Evolutionary conservation across 768 basidiomycete species (phyloP), one percentile per base, ranked within the genome.

Genomic region (Tricholoma terreum): DNA sequence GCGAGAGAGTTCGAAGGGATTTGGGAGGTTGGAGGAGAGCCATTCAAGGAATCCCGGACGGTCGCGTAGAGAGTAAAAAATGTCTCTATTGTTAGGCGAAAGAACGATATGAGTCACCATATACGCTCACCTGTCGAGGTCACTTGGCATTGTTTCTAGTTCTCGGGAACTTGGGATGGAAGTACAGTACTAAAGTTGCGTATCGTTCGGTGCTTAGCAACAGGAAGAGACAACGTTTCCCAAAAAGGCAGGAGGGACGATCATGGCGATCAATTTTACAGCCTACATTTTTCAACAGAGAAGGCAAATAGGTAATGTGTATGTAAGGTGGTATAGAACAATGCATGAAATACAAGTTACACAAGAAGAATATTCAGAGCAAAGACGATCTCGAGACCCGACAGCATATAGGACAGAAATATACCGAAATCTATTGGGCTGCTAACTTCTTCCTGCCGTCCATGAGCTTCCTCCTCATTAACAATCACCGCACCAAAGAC

Each of bases 401-500:
- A 46, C 45, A 27, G 24, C 45, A 49, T 31, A 49, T 15, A 17
- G n/a, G 15, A 49, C 46, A 49, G 30, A 48, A 49, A 49, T n/a
- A 48, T 30, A 31, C 27, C 5, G 46, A 49, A 49, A 46, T 46
- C 43, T 49, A 30, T 17, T 30, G 12, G 24, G 45, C 6, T 6
- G 24, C 6, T 14, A 5, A 46, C 27, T 12, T 24, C n/a, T 46
- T 24, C 21, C 14, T 14, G 2, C 22, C 7, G 14, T 49, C 27
- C 2, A 45, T 45, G 9, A 9, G 21, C 36, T 6, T 38, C 17
- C 4, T 27, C 52, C 27, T 45, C 54, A 52, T 11, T 34, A 46
- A 49, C 17, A 33, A 12, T 67, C 61, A 77, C 54, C 74, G 74
- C 9, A 75, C 68, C n/a, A 75, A 58, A 11, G 76, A 68, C 36